Evolutionary conservation across 768 basidiomycete genomes (phyloP).

Genomic region (Pleurotus salmoneostramineus): DNA sequence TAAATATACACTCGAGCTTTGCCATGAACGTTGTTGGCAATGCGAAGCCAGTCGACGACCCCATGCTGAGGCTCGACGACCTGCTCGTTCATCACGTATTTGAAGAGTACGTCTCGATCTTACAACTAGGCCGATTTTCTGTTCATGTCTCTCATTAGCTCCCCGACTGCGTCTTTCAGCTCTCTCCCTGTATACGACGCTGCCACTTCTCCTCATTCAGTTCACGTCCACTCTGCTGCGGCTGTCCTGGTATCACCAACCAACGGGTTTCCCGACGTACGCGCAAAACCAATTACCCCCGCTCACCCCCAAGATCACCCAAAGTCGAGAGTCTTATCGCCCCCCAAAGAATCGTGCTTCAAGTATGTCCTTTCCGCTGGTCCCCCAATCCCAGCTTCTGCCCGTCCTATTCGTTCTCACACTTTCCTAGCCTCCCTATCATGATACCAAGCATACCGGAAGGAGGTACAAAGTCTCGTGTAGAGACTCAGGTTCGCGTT

Average conservation of each 20-base stretch:
- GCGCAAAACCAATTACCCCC: constrained; percentile 39
- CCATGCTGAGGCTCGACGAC: constrained; percentile 68
- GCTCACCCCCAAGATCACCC: constrained; percentile 46
- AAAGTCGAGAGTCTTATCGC: constrained; percentile 61
- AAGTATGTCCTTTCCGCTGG: constrained; percentile 45
- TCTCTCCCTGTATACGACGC: constrained; percentile 27
- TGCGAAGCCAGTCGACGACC: constrained; percentile 45
- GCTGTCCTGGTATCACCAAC: neutral
- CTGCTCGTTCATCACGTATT: constrained; percentile 71
- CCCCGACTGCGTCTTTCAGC: constrained; percentile 28
- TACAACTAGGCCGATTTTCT: constrained; percentile 11
- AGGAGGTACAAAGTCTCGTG: constrained; percentile 83
- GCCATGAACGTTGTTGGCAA: constrained; percentile 14
- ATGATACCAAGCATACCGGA: constrained; percentile 82
- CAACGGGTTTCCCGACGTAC: too few relatives aligned
- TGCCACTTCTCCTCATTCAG: constrained; percentile 22
- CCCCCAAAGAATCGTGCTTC: constrained; percentile 71
- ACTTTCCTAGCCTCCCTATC: constrained; percentile 60
- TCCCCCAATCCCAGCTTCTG: constrained; percentile 10
- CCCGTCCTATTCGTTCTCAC: neutral
- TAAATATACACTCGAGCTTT: neutral
- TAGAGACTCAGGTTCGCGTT: constrained; percentile 93
- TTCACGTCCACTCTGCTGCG: constrained; percentile 15
- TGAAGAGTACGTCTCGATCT: constrained; percentile 57
- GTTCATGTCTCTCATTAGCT: constrained; percentile 18